Evolutionary conservation across 768 basidiomycete genomes (phyloP), one percentile per base, ranked within the genome.

Genomic region (Phallus indusiatus): DNA sequence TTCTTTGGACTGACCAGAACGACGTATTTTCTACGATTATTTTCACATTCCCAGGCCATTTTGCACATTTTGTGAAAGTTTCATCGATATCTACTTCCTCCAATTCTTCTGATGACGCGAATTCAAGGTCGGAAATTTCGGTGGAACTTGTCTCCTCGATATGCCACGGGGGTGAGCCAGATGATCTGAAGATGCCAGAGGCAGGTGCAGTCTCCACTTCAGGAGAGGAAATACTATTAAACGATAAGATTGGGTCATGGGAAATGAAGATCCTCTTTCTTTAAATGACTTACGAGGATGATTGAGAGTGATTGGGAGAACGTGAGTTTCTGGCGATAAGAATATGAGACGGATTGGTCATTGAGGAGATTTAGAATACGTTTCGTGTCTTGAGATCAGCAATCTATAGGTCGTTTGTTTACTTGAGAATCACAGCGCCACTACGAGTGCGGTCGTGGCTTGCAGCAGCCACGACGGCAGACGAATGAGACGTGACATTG

Each of bases 1-100:
- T 54, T 12, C 63, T 54, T 22, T 36, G 54, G 53, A 74, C 87
- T 66, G 68, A 92, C 92, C 93, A 95, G 73, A 95, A 95, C 4
- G 88, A 91, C 51, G 89, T 90, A 61, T 78, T 81, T 69, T 91
- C 88, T 22, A 95, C 93, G 18, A 93, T 77, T 55, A 95, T 91
- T 71, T 94, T 95, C 58, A 95, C 90, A 0, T 84, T 90, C 2
- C 93, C 93, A 0, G 90, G 90, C 64, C 90, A 84, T 34, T 76
- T 71, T 37, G 78, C 77, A 61, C 80, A 74, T 66, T 79, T 81
- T 6, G 81, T 82, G 65, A 95, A 95, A 0, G 90, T 86, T 56
- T 85, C 79, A 66, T 94, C 82, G 47, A 95, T 76, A 7, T 83
- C 64, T 47, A 67, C 80, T 63, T 81, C 81, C 52, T 85, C 82